Base-by-base conservation (phyloP, 2,329 filamentous ascomycete genomes). In the Nothophoma quercina region DNA sequence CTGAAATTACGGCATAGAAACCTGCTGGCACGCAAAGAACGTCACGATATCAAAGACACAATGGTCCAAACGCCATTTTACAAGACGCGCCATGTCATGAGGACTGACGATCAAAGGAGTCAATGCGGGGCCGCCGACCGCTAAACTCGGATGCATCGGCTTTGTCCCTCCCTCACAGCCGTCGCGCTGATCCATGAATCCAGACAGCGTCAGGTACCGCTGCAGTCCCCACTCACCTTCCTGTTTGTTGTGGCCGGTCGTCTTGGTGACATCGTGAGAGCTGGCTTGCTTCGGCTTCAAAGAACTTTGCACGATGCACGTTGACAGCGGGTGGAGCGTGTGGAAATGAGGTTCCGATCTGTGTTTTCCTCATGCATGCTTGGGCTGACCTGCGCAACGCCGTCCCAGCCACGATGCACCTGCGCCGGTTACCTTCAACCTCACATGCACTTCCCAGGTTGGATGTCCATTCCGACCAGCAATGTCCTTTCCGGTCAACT, bases 31-130 rank as follows among this genome's bases (percentile, higher is more conserved):
- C 23, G 44, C 29, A 23, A 47, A 7, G 54, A 64, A 67, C 65
- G 68, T 70, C 68, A 69, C 63, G 39, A 67, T 59, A 56, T 56
- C 55, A 57, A 56, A 49, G 43, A 42, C 34, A 52, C 51, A 46
- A 46, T 26, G 44, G 56, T 60, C 40, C 57, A 58, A 53, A 60
- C 52, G 34, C 45, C 45, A 30, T 62, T 62, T 50, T 35, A 55
- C 50, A 51, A 59, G 48, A 55, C 54, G 45, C 41, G 58, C 40
- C 55, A 56, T 60, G 60, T 65, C 66, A 68, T 63, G 60, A 61
- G 64, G 62, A 42, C 56, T 25, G 66, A 45, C 57, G 65, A 69
- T 70, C 64, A 46, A 59, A 59, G 59, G 63, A 58, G 57, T 34
- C 51, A 35, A 25, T 45, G 51, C 51, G 51, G 61, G 62, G 63